These are phyloP conservation scores for Pseudofabraea citricarpa DNA, from an alignment of 2,329 filamentous ascomycete genomes.

Conservation along the genomic window DNA sequence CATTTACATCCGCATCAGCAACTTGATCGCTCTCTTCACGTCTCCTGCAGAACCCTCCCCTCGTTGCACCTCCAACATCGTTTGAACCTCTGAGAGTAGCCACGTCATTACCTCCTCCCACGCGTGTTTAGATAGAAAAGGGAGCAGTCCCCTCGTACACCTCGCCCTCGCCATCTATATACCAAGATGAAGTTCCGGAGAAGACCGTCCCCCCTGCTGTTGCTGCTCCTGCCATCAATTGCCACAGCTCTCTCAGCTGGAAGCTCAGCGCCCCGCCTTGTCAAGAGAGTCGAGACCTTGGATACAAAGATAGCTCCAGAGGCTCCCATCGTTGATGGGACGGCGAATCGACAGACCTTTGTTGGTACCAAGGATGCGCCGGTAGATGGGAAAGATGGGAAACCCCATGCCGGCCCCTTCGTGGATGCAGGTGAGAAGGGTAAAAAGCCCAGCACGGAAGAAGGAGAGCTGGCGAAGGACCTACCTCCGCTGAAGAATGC, in stretches of 20 bases:
- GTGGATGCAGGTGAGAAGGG: constrained; percentile 54
- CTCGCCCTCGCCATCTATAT: constrained; percentile 7
- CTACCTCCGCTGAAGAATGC: constrained; percentile 38
- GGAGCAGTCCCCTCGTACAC: no score
- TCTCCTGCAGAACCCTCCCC: no score
- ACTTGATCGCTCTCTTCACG: no score
- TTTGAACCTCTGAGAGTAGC: constrained; percentile 3
- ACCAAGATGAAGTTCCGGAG: constrained; percentile 54
- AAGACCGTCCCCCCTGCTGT: constrained; percentile 48
- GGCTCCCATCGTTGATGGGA: constrained; percentile 18
- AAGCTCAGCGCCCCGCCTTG: constrained; percentile 13
- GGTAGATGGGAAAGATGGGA: constrained; percentile 88
- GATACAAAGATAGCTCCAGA: constrained; percentile 13
- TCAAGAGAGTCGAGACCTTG: constrained; percentile 16
- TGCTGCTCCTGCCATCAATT: constrained; percentile 55
- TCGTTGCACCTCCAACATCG: not conserved
- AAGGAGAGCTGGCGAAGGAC: constrained; percentile 33
- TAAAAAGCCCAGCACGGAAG: constrained; percentile 40
- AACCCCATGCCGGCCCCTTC: constrained; percentile 83
- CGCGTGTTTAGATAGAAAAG: no score
- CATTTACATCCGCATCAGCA: no score
- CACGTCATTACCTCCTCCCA: constrained; percentile 9
- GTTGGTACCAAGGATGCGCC: constrained; percentile 73
- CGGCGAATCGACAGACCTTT: constrained; percentile 27
- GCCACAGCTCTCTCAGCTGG: constrained; percentile 35